Conservation (phyloP, 257 asterid species). For the Solanum rostratum region DNA sequence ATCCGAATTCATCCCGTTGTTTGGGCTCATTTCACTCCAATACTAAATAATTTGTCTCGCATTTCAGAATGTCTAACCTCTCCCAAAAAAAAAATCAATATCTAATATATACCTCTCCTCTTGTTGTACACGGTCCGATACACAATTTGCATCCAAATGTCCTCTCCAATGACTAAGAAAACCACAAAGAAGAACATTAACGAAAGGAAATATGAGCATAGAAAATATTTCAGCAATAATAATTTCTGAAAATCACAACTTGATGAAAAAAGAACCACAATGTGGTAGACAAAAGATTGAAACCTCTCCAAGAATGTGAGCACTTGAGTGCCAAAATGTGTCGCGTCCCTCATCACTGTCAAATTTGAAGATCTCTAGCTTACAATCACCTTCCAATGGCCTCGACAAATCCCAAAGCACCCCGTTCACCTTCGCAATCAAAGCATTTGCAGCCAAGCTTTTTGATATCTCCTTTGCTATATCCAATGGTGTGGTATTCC, state of each 20-base stretch:
- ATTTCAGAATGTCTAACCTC: not conserved
- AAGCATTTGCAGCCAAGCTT: slow-evolving; percentile 78
- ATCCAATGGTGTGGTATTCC: slow-evolving; percentile 76
- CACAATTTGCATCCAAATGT: slow-evolving; percentile 9
- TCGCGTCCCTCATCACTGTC: slow-evolving; percentile 90
- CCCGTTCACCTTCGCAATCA: slow-evolving; percentile 76
- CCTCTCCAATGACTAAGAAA: slow-evolving; percentile 2
- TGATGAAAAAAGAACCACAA: not conserved
- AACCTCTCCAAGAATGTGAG: slow-evolving; percentile 98
- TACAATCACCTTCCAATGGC: slow-evolving; percentile 88
- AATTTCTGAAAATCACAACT: not conserved
- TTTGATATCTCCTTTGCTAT: slow-evolving; percentile 89
- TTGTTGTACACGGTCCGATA: slow-evolving; percentile 6
- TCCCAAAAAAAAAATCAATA: not conserved
- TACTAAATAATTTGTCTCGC: not conserved
- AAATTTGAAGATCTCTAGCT: slow-evolving; percentile 62
- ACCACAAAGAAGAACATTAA: not conserved
- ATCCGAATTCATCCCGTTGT: not conserved
- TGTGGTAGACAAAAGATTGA: not conserved
- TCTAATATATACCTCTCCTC: slow-evolving; percentile 7
- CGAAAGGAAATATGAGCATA: not conserved
- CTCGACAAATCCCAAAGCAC: slow-evolving; percentile 81
- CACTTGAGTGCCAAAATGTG: slow-evolving; percentile 98
- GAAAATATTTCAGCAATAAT: not conserved
- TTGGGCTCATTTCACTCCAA: not conserved